A percentile compares a stretch with the other conserved stretches of the same genome.
Conservation (phyloP, 176 grass and related monocot species). For the Zizania latifolia region DNA sequence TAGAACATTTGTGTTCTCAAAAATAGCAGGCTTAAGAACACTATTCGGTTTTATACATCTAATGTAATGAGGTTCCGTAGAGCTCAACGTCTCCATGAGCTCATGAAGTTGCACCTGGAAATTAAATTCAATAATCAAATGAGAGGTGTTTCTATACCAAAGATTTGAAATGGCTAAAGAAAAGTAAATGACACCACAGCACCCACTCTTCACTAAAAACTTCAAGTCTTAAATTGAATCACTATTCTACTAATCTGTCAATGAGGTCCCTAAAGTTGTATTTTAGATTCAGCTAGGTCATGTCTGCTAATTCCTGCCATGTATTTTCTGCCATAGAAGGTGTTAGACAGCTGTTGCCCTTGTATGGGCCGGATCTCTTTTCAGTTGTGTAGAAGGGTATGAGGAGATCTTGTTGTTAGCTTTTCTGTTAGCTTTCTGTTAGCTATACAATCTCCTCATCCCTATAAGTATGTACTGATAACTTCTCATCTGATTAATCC, state of each 20-base stretch:
- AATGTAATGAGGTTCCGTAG: constrained; percentile 95
- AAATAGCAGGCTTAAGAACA: constrained; percentile 90
- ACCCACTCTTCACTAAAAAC: constrained; percentile 12
- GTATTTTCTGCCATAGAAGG: constrained; percentile 8
- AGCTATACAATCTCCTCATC: no score
- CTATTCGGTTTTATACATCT: constrained; percentile 98
- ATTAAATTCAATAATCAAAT: constrained; percentile 34
- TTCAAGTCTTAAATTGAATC: constrained; percentile 5
- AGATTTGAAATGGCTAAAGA: not conserved
- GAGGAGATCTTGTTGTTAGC: no score
- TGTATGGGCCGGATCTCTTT: no score
- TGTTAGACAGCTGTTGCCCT: no score
- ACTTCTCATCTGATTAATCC: no score
- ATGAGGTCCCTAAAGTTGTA: not conserved
- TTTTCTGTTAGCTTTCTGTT: no score
- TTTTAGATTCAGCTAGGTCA: not conserved
- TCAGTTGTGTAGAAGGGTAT: no score
- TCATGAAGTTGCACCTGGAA: constrained; percentile 83
- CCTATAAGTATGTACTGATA: no score
- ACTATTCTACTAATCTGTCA: constrained; percentile 17
- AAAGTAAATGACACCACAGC: constrained; percentile 13
- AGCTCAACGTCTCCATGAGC: constrained; percentile 89
- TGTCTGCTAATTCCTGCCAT: not conserved
- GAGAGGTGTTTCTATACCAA: not conserved
- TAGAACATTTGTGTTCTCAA: constrained; percentile 77